Percentiles rank a stretch among this genome's conserved stretches.
Conservation (phyloP, 1,284 basidiomycete species). For the Ceratobasidium sp. region DNA sequence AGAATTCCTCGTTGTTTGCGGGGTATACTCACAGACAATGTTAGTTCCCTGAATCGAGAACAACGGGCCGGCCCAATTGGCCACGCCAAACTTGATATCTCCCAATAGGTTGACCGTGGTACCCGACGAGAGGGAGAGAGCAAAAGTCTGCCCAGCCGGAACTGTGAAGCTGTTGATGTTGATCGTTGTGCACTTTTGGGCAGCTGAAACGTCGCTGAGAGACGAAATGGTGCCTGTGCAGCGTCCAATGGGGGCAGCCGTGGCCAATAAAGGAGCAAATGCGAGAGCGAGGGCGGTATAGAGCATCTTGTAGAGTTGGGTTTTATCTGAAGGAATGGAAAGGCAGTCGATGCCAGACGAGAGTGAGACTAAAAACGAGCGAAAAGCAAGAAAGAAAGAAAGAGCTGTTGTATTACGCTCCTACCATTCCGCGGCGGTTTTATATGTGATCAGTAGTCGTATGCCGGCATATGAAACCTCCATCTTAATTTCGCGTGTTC, state of each 20-base stretch:
- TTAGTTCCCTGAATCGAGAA: constrained; percentile 50
- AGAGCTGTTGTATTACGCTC: background rate
- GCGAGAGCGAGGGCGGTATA: background rate
- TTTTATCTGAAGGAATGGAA: background rate
- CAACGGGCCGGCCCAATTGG: constrained; percentile 57
- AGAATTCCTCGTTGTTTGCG: background rate
- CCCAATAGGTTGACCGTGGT: constrained; percentile 59
- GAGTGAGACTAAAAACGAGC: background rate
- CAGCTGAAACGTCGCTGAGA: constrained; percentile 41
- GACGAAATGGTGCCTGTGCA: constrained; percentile 44
- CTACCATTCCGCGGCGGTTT: background rate
- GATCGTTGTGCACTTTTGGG: constrained; percentile 43
- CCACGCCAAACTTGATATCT: constrained; percentile 55
- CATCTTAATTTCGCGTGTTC: background rate
- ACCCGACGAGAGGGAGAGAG: constrained; percentile 52
- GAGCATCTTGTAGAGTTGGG: background rate
- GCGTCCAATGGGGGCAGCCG: constrained; percentile 31
- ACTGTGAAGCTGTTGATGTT: constrained; percentile 42
- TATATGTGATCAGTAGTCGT: background rate
- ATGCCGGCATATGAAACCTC: background rate
- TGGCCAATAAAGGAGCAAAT: background rate
- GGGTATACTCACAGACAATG: constrained; percentile 52
- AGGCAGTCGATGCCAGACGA: constrained; percentile 14
- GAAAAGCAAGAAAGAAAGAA: constrained; percentile 9
- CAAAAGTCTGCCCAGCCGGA: constrained; percentile 54